These are phyloP conservation scores for Paramecium caudatum DNA, from an alignment of 73 alveolate genomes.

Conservation along the genomic window DNA sequence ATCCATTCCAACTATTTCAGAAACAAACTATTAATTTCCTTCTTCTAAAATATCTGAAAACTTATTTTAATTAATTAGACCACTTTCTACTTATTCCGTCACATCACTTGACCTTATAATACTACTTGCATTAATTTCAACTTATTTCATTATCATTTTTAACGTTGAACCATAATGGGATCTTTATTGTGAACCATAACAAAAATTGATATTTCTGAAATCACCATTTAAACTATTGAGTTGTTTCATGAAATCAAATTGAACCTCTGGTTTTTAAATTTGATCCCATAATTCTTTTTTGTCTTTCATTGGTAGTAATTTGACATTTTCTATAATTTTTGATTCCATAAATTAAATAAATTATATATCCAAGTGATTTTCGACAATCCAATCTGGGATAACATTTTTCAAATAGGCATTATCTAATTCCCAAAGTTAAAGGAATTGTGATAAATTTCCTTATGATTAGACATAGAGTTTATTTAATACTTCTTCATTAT, in stretches of 20 bases:
- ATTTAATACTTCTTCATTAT: not conserved
- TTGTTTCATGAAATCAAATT: no score
- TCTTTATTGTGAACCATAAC: no score
- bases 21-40: not conserved
- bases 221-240: no score
- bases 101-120: not conserved
- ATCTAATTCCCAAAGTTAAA: not conserved
- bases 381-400: not conserved
- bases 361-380: not conserved
- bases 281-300: not conserved
- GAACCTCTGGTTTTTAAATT: not conserved
- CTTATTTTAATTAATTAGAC: not conserved
- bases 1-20: no score
- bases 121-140: not conserved
- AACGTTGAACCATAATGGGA: no score
- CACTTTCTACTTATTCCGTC: constrained; percentile 21
- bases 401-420: not conserved
- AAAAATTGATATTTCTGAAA: no score
- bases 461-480: not conserved
- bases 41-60: not conserved
- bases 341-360: not conserved
- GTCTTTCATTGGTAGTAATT: not conserved
- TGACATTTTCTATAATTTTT: not conserved
- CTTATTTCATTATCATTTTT: no score
- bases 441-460: not conserved